Percentiles rank a stretch among this genome's conserved stretches.
Conservation (phyloP, 495 filamentous ascomycete genomes). For the Talaromyces thailandensis region DNA sequence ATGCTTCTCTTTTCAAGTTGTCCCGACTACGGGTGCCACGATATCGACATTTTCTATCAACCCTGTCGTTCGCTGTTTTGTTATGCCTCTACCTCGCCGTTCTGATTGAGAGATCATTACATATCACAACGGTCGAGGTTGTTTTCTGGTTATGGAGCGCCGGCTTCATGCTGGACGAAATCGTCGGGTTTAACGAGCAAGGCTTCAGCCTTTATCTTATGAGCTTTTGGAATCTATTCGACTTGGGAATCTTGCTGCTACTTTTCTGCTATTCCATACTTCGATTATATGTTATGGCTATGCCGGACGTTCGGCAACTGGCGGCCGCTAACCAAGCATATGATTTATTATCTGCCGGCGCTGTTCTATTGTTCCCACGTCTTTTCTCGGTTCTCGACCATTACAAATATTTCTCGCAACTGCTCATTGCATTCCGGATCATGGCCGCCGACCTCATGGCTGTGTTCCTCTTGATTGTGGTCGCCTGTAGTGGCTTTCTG, state of each 20-base stretch:
- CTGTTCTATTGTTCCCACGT: conserved; percentile 79
- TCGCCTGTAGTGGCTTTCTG: conserved; percentile 87
- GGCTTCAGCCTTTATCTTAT: conserved; percentile 91
- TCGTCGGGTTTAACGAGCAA: conserved; percentile 87
- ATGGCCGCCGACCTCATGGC: conserved; percentile 86
- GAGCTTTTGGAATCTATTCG: conserved; percentile 95
- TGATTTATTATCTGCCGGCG: conserved; percentile 81
- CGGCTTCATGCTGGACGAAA: conserved; percentile 93
- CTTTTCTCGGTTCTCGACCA: conserved; percentile 89
- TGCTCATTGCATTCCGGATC: conserved; percentile 84
- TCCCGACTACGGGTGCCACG: conserved; percentile 82
- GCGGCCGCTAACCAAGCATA: conserved; percentile 70
- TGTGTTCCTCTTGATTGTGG: conserved; percentile 70
- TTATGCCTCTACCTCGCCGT: conserved; percentile 79
- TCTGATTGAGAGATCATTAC: conserved; percentile 54
- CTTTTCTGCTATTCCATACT: conserved; percentile 83
- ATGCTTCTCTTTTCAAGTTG: conserved; percentile 84
- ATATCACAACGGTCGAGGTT: conserved; percentile 73
- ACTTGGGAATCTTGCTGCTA: conserved; percentile 78
- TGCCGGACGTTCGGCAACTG: conserved; percentile 55
- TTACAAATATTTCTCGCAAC: conserved; percentile 88
- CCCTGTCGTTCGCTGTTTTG: conserved; percentile 70
- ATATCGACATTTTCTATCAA: conserved; percentile 83
- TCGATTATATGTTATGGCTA: conserved; percentile 73
- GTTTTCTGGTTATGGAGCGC: conserved; percentile 96